Evolutionary conservation across 352 stramenopile species (phyloP).

Genomic region (Globisporangium heterothallicum): DNA sequence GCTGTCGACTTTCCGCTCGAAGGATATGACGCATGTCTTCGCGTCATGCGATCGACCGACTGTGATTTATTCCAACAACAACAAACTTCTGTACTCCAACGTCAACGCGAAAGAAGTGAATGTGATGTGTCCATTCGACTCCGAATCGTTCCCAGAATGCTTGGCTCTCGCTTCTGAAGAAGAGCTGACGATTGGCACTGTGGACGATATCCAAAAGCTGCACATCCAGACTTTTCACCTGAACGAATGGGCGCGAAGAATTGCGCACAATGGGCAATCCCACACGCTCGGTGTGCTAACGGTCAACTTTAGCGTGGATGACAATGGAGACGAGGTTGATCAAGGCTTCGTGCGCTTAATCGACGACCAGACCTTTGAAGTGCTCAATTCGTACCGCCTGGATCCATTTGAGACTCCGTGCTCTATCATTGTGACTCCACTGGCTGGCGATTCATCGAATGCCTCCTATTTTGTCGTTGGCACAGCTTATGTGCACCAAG

Average conservation of each 20-base stretch:
- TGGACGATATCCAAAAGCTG: constrained; percentile 99
- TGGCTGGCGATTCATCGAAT: constrained; percentile 71
- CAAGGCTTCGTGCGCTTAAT: constrained; percentile 92
- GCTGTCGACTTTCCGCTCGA: constrained; percentile 90
- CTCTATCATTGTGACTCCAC: constrained; percentile 76
- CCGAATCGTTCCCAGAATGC: constrained; percentile 90
- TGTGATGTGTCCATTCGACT: constrained; percentile 92
- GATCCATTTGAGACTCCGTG: constrained; percentile 87
- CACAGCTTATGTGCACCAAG: constrained; percentile 91
- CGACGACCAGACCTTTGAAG: constrained; percentile 96
- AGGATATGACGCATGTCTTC: constrained; percentile 94
- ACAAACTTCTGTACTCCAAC: constrained; percentile 96
- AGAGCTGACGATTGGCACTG: constrained; percentile 94
- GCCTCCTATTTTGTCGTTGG: constrained; percentile 82
- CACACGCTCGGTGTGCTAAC: constrained; percentile 82
- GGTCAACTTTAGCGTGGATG: constrained; percentile 75
- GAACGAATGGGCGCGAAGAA: constrained; percentile 90
- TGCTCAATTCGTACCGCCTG: constrained; percentile 80
- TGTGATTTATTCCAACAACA: constrained; percentile 95
- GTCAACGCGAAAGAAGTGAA: constrained; percentile 91
- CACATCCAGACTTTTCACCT: constrained; percentile 96
- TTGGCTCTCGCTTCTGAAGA: constrained; percentile 94
- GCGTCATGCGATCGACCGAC: constrained; percentile 95
- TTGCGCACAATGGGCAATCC: constrained; percentile 81
- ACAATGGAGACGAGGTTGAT: constrained; percentile 82